These are phyloP conservation scores for Rhytidhysteron rufulum DNA, from an alignment of 2,329 filamentous ascomycete genomes.

Conservation along the genomic window DNA sequence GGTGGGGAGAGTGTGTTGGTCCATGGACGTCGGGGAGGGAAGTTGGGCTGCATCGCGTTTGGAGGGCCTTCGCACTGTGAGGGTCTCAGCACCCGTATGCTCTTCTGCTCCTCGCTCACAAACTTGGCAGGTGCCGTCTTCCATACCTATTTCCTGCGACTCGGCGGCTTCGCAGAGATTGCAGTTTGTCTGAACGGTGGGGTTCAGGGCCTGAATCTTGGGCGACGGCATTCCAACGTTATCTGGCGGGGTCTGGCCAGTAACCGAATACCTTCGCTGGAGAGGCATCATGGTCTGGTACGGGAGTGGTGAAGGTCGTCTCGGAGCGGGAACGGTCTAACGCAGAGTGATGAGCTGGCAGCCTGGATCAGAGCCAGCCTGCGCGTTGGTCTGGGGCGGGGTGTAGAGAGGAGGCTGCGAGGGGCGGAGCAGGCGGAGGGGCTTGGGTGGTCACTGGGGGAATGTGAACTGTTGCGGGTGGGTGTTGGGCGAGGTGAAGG, in stretches of 20 bases:
- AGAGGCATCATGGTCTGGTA: conserved; percentile 19
- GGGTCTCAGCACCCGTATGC: conserved; percentile 17
- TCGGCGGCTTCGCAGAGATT: conserved; percentile 17
- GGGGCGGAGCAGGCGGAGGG: background rate
- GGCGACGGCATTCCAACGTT: conserved; percentile 28
- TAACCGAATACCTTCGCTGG: conserved; percentile 35
- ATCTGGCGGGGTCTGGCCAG: conserved; percentile 33
- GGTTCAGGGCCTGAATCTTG: conserved; percentile 34
- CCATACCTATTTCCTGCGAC: background rate
- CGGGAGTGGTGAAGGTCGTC: background rate
- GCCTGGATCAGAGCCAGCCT: conserved; percentile 6
- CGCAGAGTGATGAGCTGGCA: conserved; percentile 15
- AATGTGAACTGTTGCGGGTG: background rate
- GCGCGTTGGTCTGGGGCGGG: conserved; percentile 16
- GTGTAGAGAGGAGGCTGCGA: conserved; percentile 7
- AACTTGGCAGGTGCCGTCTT: background rate
- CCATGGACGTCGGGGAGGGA: background rate
- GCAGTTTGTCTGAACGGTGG: conserved; percentile 28
- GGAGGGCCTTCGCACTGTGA: conserved; percentile 25
- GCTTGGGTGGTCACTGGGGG: background rate
- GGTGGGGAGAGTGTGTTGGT: conserved; percentile 13
- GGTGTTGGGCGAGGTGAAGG: background rate
- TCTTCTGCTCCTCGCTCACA: background rate
- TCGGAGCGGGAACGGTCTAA: background rate
- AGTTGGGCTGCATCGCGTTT: conserved; percentile 33